phyloP scores from a whole-genome alignment of 2,329 filamentous ascomycete species.

The Arthroderma uncinatum region DNA sequence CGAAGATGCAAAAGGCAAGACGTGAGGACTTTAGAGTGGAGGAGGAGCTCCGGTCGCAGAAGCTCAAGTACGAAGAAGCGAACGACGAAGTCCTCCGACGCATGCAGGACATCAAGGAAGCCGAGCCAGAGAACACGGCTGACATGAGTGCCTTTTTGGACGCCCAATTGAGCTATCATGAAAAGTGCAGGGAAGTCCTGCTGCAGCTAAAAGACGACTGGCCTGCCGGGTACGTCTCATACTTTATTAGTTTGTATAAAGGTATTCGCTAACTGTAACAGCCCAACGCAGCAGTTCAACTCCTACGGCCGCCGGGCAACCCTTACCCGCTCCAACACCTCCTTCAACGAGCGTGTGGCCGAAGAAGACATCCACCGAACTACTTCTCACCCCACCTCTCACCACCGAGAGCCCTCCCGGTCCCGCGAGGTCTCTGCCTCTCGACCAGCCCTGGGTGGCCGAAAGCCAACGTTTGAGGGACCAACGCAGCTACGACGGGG shows the following conservation, averaged over 20 bases:
- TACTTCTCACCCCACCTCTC: no score
- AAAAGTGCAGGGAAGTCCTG: slow-evolving; percentile 78
- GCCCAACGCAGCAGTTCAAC: slow-evolving; percentile 17
- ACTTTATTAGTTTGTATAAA: background rate
- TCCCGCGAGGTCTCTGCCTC: slow-evolving; percentile 32
- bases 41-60: slow-evolving; percentile 80
- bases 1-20: slow-evolving; percentile 87
- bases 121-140: slow-evolving; percentile 69
- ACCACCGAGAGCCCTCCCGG: slow-evolving; percentile 21
- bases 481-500: slow-evolving; percentile 44
- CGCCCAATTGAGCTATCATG: slow-evolving; percentile 80
- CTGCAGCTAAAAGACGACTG: slow-evolving; percentile 57
- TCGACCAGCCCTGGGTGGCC: slow-evolving; percentile 38
- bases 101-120: slow-evolving; percentile 94
- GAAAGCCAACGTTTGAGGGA: slow-evolving; percentile 50
- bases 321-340: slow-evolving; percentile 53
- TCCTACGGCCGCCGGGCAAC: slow-evolving; percentile 27
- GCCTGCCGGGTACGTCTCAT: slow-evolving; percentile 47
- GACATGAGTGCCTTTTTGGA: slow-evolving; percentile 77
- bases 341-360: slow-evolving; percentile 47
- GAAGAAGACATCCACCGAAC: slow-evolving; percentile 43
- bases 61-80: slow-evolving; percentile 92
- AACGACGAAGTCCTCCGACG: slow-evolving; percentile 82
- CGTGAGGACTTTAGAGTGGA: slow-evolving; percentile 88
- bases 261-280: slow-evolving; percentile 8